These are phyloP conservation scores for Ceraceosorus bombacis DNA, from an alignment of 1,284 basidiomycete genomes.

Conservation along the genomic window DNA sequence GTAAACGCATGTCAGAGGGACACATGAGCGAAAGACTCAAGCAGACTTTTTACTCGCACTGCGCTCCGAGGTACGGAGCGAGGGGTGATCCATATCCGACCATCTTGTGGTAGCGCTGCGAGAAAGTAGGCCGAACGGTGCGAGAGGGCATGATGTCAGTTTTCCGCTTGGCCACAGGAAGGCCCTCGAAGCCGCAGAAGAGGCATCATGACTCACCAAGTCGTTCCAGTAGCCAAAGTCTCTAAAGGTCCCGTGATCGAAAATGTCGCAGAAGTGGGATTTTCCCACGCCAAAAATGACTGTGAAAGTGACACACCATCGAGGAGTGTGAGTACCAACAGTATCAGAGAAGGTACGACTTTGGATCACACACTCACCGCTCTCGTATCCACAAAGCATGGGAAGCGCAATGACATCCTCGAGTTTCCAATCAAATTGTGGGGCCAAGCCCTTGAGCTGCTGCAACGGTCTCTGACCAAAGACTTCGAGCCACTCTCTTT, in stretches of 20 bases:
- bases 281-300: slow-evolving; percentile 27
- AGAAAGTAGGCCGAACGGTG: not conserved
- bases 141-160: too few relatives aligned
- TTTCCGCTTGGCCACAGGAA: too few relatives aligned
- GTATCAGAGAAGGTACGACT: too few relatives aligned
- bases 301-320: not conserved
- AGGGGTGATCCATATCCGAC: slow-evolving; percentile 50
- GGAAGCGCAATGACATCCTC: slow-evolving; percentile 46
- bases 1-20: too few relatives aligned
- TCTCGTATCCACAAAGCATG: slow-evolving; percentile 51
- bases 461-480: slow-evolving; percentile 45
- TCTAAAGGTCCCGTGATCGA: slow-evolving; percentile 6
- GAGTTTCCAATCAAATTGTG: slow-evolving; percentile 34
- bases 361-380: too few relatives aligned
- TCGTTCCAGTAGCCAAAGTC: slow-evolving; percentile 34
- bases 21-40: too few relatives aligned
- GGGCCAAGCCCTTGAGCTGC: slow-evolving; percentile 32
- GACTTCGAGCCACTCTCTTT: slow-evolving; percentile 47
- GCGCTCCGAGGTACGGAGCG: slow-evolving; percentile 50
- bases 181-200: too few relatives aligned
- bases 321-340: too few relatives aligned
- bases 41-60: slow-evolving; percentile 24
- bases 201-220: too few relatives aligned
- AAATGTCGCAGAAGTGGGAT: slow-evolving; percentile 23
- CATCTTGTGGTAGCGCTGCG: slow-evolving; percentile 46